These are phyloP conservation scores for Cytospora paraplurivora DNA, from an alignment of 2,329 filamentous ascomycete species.

Conservation along the genomic window DNA sequence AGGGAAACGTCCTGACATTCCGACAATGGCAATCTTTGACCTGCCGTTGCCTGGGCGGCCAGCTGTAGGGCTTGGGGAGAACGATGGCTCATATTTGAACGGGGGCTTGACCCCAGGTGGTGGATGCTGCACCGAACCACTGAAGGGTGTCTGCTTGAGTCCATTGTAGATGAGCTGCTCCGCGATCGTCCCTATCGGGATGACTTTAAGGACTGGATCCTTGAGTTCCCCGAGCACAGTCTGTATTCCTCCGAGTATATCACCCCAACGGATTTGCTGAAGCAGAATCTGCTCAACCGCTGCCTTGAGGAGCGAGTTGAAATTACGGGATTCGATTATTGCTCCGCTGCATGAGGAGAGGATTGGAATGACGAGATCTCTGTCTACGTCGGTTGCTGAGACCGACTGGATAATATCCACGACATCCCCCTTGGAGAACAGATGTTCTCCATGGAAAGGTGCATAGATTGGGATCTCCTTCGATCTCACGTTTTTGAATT, in stretches of 20 bases:
- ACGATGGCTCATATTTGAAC: constrained; percentile 6
- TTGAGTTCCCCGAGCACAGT: constrained; percentile 35
- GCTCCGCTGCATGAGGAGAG: constrained; percentile 42
- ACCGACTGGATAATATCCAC: constrained; percentile 44
- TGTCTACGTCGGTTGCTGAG: constrained; percentile 45
- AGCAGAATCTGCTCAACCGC: constrained; percentile 38
- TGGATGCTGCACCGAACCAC: not conserved
- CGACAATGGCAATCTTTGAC: constrained; percentile 81
- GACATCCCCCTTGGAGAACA: constrained; percentile 51
- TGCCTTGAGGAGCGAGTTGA: constrained; percentile 32
- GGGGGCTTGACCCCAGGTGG: constrained; percentile 10
- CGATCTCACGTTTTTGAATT: constrained; percentile 44
- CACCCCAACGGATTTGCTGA: constrained; percentile 42
- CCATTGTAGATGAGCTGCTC: constrained; percentile 14
- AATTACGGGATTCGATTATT: constrained; percentile 36
- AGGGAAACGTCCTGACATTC: constrained; percentile 77
- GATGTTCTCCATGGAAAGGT: constrained; percentile 58
- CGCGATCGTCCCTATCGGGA: constrained; percentile 11
- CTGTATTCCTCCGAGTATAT: not conserved
- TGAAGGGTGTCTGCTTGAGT: constrained; percentile 12
- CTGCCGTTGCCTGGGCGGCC: constrained; percentile 31
- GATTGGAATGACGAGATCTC: constrained; percentile 46
- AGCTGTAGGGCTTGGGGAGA: constrained; percentile 6
- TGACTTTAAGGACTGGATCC: constrained; percentile 30
- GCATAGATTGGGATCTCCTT: constrained; percentile 55